Base-by-base conservation (phyloP, 2,329 filamentous ascomycete species). In the Cyphellophora attinorum region DNA sequence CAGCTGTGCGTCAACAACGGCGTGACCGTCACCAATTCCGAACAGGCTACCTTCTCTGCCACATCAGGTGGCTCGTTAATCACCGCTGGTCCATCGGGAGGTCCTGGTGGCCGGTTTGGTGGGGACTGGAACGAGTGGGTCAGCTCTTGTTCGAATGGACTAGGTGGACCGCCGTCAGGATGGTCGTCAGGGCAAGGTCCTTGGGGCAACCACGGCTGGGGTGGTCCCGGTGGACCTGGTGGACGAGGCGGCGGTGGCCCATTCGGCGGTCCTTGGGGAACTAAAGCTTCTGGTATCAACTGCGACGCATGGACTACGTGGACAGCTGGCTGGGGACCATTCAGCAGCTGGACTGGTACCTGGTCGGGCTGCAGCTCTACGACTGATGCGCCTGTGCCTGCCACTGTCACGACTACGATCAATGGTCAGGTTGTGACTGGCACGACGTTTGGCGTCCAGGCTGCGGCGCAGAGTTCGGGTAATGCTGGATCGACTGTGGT, bases 401-500 rank as follows among this genome's bases (percentile, higher is more conserved):
- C 47, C 8, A 49, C 47, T 32, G 34, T 49, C 35, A 49, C 47
- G 28, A 41, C 38, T 3, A 49, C 47, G 12, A 43, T 46, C 12
- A 40, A 40, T 30, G 42, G 35, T 8, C 40, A 45, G 28, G 44
- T 48, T 34, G 33, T 49, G 31, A 49, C 47, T n/a, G 47, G 47
- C 31, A 49, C 47, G n/a, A 49, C 45, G 11, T 49, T 49, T 13
- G 45, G 47, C 39, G 42, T 48, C 27, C 47, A 49, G 27, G 47
- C 46, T 33, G 37, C 42, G 14, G 39, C 31, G 14, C 27, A 33
- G 12, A 33, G 29, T 27, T 44, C 44, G 12, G 44, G 33, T 21
- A 44, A 35, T 34, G 38, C 41, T 11, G 38, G 21, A 19, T 16
- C 27, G 8, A 31, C 6, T 28, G 31, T 10, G 23, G 12, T 6